Evolutionary conservation across 768 basidiomycete species (phyloP), one percentile per base, ranked within the genome.

Genomic region (Suillus lakei): DNA sequence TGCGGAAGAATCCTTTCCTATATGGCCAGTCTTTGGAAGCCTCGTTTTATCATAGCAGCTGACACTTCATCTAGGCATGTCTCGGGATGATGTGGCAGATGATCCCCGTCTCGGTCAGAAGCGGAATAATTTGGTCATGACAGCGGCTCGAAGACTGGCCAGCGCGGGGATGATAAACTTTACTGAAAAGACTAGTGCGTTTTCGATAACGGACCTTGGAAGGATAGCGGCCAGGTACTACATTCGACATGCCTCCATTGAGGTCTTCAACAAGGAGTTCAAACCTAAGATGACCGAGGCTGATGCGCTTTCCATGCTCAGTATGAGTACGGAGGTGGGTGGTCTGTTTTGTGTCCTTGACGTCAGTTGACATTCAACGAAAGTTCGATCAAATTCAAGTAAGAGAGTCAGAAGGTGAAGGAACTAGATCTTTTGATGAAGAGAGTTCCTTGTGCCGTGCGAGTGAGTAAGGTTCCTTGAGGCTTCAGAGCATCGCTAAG

Each of bases 201-300:
- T 98, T 64, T 79, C 83, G 3, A 87, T 91, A 69, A 94, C 92
- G n/a, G 96, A 98, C 68, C 78, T 97, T 3, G 98, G 98, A n/a
- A 83, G 95, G 68, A 96, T 99, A 70, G 96, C 98, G 0, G 95
- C 97, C 5, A 96, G 92, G 77, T 99, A 98, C 77, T 99, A 99
- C 77, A 92, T 99, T 73, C 87, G 91, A 23, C 80, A 94, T 74
- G 79, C 86, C 51, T 95, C 93, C 5, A 89, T 99, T 41, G 93
- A 94, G 75, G 86, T 92, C 7, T 99, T 97, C 82, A 93, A 91
- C 76, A 77, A 85, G 67, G 77, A 85, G 65, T 93, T 99, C 78
- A 83, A 87, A 59, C 84, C 88, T 1, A 86, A 80, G 64, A 98
- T 99, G 96, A 86, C 91, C 2, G 97, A 98, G 78, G 98, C 96